Percentiles rank a stretch among this genome's conserved stretches.
These are phyloP conservation scores for Fusarium multiceps DNA, from an alignment of 2,329 filamentous ascomycete genomes.

Conservation along the genomic window DNA sequence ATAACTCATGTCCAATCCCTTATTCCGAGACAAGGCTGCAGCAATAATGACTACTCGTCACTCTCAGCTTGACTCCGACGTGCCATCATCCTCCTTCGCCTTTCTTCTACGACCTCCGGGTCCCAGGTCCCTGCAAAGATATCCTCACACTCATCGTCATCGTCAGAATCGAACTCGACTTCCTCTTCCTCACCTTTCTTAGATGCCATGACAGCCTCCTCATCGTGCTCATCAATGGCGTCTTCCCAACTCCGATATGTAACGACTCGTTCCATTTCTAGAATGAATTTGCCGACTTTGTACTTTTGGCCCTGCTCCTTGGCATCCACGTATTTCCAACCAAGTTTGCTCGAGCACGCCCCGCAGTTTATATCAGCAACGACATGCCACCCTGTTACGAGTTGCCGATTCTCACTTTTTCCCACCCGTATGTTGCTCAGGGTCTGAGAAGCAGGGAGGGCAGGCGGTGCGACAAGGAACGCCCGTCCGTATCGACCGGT, in stretches of 20 bases:
- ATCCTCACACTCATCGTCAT: constrained; percentile 75
- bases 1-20: constrained; percentile 7
- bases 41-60: constrained; percentile 19
- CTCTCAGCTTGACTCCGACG: constrained; percentile 40
- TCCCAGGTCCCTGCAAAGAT: constrained; percentile 73
- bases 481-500: constrained; percentile 73
- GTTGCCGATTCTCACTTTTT: constrained; percentile 64
- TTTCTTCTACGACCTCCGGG: constrained; percentile 60
- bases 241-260: constrained; percentile 64
- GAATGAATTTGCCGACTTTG: constrained; percentile 76
- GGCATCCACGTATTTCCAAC: constrained; percentile 77
- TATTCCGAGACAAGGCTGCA: constrained; percentile 4
- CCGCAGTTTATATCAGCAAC: constrained; percentile 72
- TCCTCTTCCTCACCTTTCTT: constrained; percentile 40
- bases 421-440: constrained; percentile 69
- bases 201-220: constrained; percentile 11
- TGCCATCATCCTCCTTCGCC: constrained; percentile 55
- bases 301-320: constrained; percentile 69
- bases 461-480: constrained; percentile 64
- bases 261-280: constrained; percentile 70
- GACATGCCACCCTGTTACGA: constrained; percentile 72
- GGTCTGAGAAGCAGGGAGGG: constrained; percentile 42
- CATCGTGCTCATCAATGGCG: constrained; percentile 28
- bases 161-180: constrained; percentile 70
- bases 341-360: constrained; percentile 66